A percentile compares a stretch with the other conserved stretches of the same genome.
Conservation (phyloP, 352 stramenopile species). For the Thraustotheca clavata region DNA sequence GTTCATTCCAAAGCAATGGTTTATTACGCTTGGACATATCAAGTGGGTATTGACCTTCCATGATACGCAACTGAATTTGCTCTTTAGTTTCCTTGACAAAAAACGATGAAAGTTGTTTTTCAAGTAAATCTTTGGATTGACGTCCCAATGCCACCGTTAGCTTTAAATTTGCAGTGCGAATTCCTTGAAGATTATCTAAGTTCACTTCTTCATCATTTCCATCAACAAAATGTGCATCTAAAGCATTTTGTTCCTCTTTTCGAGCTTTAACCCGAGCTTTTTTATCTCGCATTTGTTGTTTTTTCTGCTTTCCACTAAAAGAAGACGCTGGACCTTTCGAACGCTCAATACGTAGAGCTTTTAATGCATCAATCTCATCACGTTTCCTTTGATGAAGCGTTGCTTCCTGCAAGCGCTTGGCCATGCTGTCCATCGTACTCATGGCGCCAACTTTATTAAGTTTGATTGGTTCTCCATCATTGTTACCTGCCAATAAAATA, state of each 20-base stretch:
- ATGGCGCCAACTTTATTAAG: no score
- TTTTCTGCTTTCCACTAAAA: conserved; percentile 85
- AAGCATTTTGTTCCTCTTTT: conserved; percentile 42
- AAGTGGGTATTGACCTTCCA: conserved; percentile 68
- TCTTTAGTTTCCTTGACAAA: conserved; percentile 83
- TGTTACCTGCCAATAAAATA: no score
- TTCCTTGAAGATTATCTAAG: conserved; percentile 24
- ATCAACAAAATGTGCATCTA: conserved; percentile 26
- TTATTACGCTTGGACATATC: conserved; percentile 41
- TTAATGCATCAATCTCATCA: conserved; percentile 64
- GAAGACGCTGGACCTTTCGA: conserved; percentile 34
- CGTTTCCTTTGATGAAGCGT: conserved; percentile 58
- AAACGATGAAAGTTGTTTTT: conserved; percentile 77
- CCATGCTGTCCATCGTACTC: conserved; percentile 7
- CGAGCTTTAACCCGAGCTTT: conserved; percentile 68
- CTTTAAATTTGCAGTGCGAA: conserved; percentile 33
- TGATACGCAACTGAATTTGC: conserved; percentile 76
- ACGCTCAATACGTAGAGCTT: conserved; percentile 72
- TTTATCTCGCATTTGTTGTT: conserved; percentile 66
- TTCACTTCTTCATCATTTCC: conserved; percentile 27
- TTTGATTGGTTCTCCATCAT: no score
- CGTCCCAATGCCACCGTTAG: conserved; percentile 73
- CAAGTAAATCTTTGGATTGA: conserved; percentile 72
- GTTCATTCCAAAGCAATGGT: conserved; percentile 49
- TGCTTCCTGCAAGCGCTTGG: conserved; percentile 39